A percentile compares a stretch with the other conserved stretches of the same genome.
phyloP scores from a whole-genome alignment of 1,284 basidiomycete genomes.

The Grifola frondosa region DNA sequence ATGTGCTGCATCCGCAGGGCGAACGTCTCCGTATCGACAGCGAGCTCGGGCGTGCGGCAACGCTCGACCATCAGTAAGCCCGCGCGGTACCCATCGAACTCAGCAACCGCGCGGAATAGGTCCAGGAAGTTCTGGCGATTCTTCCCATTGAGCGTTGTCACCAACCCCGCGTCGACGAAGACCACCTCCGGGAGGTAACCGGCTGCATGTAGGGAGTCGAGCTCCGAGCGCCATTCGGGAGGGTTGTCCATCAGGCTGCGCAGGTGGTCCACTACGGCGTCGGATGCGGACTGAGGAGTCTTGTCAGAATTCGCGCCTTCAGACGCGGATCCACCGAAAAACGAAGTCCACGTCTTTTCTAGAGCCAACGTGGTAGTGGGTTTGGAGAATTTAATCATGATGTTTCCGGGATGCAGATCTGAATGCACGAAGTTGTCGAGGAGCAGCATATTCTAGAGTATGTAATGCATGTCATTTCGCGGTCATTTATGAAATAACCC shows the following conservation, averaged over 20 bases:
- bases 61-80: slow-evolving; percentile 97
- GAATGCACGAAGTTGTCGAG: slow-evolving; percentile 98
- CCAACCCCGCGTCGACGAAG: slow-evolving; percentile 94
- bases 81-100: slow-evolving; percentile 94
- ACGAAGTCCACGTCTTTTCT: slow-evolving; percentile 48
- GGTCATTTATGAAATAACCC: too few relatives aligned
- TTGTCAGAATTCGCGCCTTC: slow-evolving; percentile 42
- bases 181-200: slow-evolving; percentile 95
- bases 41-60: slow-evolving; percentile 90
- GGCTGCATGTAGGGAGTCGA: slow-evolving; percentile 60
- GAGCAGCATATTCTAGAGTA: slow-evolving; percentile 88
- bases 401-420: slow-evolving; percentile 93
- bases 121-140: slow-evolving; percentile 96
- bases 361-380: slow-evolving; percentile 65
- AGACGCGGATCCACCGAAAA: slow-evolving; percentile 36
- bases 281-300: slow-evolving; percentile 35
- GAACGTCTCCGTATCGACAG: slow-evolving; percentile 91
- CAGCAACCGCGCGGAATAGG: slow-evolving; percentile 92
- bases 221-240: slow-evolving; percentile 69
- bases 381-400: slow-evolving; percentile 95
- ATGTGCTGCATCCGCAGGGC: slow-evolving; percentile 97
- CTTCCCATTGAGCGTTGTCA: slow-evolving; percentile 79
- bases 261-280: slow-evolving; percentile 71
- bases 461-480: slow-evolving; percentile 1
- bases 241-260: slow-evolving; percentile 56